Conservation (phyloP, 2,329 filamentous ascomycete genomes). For the Trichoderma sp. region DNA sequence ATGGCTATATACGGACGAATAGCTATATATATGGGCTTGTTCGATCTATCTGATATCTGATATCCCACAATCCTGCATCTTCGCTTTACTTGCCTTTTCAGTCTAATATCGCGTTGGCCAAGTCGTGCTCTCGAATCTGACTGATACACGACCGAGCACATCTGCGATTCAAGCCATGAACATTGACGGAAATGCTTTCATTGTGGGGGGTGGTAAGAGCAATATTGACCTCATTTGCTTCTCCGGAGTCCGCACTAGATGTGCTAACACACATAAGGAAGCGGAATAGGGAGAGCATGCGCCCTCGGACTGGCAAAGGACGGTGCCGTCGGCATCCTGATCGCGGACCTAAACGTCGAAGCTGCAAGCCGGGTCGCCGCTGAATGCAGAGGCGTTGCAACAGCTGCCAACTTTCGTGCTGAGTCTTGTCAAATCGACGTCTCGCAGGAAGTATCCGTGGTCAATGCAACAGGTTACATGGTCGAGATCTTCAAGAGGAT, state of each 20-base stretch:
- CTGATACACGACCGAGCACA: neutral
- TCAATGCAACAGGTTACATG: constrained; percentile 17
- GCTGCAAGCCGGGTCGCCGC: constrained; percentile 20
- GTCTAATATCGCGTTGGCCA: too few species aligned
- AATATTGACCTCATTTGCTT: too few species aligned
- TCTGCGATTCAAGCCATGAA: neutral
- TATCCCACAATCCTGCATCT: too few species aligned
- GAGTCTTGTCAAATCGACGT: constrained; percentile 27
- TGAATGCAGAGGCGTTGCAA: constrained; percentile 27
- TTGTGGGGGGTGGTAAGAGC: constrained; percentile 10
- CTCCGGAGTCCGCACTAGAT: too few species aligned
- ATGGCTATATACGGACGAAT: neutral
- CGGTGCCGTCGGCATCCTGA: constrained; percentile 27
- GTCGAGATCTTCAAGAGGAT: constrained; percentile 28
- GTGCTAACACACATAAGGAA: constrained; percentile 30
- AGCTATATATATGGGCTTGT: neutral
- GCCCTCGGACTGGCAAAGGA: constrained; percentile 29
- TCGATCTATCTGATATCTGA: too few species aligned
- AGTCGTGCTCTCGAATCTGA: too few species aligned
- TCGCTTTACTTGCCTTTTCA: neutral
- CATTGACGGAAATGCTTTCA: constrained; percentile 15
- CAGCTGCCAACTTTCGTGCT: constrained; percentile 17
- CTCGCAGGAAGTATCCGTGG: constrained; percentile 28
- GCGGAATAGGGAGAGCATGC: constrained; percentile 26
- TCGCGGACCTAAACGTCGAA: constrained; percentile 29